Base-by-base conservation (phyloP, 2,329 filamentous ascomycete species). In the Neofusicoccum parvum region DNA sequence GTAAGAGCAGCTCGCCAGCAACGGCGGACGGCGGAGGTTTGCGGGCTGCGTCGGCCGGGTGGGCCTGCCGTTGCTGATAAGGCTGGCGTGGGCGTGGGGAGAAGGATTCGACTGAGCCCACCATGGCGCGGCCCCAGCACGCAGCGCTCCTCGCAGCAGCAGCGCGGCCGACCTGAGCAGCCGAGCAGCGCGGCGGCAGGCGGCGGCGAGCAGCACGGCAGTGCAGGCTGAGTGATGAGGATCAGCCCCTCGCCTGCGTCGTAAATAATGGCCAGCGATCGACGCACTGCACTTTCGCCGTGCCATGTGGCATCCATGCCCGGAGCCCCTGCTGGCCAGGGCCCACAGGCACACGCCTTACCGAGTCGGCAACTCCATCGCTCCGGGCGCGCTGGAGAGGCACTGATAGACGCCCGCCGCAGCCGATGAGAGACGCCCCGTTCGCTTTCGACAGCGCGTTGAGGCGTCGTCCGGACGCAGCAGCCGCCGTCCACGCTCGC, bases 221-320 rank as follows among this genome's bases (percentile, higher is more conserved):
- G 37, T 15, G 37, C 10, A 39, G 14, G 27, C 27, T 11, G 11
- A 51, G 39, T 60, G 56, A 60, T 60, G 56, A 60, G 41, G 56
- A 60, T 60, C 56, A 60, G 43, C 56, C 27, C 56, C 17, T 60
- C 56, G 56, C 37, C 12, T 46, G 41, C 39, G 23, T 10, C 9
- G 39, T 7, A 12, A 9, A n/a, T 17, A 14, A 15, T 11, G 15
- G 23, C 23, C 12, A 45, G 56, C 56, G 27, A 48, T 60, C 56
- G 56, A 36, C 54, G 39, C 36, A 20, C 54, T 17, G 41, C 37
- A 32, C 27, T 20, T 17, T 34, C 5, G 39, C 54, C 6, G 54
- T 58, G 54, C 56, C 56, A 60, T 60, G 56, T 60, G 56, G 56
- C 56, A 60, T 60, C 56, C 56, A 60, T 60, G 56, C n/a, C 54